A percentile compares a stretch with the other conserved stretches of the same genome.
Conservation (phyloP, 768 basidiomycete genomes). For the Kwoniella bestiolae region DNA sequence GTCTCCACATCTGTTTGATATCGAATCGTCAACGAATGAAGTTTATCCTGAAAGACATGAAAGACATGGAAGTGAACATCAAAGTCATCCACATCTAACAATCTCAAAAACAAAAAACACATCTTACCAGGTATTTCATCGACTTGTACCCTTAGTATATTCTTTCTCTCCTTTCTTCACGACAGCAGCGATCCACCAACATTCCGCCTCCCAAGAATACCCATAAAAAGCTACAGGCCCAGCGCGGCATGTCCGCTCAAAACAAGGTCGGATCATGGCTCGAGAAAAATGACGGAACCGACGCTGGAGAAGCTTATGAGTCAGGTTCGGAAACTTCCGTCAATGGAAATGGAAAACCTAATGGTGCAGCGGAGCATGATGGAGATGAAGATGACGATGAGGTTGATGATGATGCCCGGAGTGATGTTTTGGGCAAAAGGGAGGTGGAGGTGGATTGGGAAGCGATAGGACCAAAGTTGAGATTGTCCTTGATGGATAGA, state of each 20-base stretch:
- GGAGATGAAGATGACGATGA: conserved; percentile 32
- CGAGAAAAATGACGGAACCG: conserved; percentile 29
- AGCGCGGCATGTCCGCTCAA: conserved; percentile 38
- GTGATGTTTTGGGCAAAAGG: conserved; percentile 13
- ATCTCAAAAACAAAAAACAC: background rate
- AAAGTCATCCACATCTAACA: background rate
- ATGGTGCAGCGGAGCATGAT: background rate
- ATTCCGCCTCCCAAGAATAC: conserved; percentile 37
- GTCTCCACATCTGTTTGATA: conserved; percentile 9
- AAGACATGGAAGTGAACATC: too few relatives aligned
- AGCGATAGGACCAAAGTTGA: conserved; percentile 25
- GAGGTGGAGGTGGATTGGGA: conserved; percentile 47
- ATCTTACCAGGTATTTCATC: background rate
- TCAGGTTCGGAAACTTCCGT: conserved; percentile 23
- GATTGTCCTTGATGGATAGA: conserved; percentile 32
- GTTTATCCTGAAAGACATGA: conserved; percentile 13
- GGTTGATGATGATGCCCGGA: conserved; percentile 13
- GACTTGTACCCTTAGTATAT: background rate
- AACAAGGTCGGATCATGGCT: conserved; percentile 54
- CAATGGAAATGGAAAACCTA: conserved; percentile 1
- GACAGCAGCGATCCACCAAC: conserved; percentile 14
- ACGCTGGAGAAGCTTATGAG: conserved; percentile 42
- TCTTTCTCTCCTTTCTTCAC: conserved; percentile 2
- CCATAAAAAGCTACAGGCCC: conserved; percentile 44
- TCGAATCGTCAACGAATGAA: conserved; percentile 12